Percentiles rank a stretch among this genome's conserved stretches.
These are phyloP conservation scores for Jatropha podagrica DNA, from an alignment of 441 rosid genomes.

Conservation along the genomic window DNA sequence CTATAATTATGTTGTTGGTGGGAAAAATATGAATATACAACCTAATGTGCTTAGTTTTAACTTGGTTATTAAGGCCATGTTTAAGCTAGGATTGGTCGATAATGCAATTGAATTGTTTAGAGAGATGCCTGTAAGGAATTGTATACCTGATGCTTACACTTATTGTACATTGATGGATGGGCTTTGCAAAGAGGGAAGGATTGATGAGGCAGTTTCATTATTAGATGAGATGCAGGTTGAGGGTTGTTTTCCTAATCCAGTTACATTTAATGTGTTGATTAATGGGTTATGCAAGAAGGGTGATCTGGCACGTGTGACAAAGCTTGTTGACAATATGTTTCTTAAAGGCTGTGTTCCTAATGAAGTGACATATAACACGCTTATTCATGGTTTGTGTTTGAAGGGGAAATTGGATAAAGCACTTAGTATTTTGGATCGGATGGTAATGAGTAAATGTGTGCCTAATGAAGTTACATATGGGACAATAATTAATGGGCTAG, in stretches of 20 bases:
- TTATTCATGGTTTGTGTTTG: slow-evolving; percentile 82
- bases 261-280: slow-evolving; percentile 76
- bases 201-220: slow-evolving; percentile 81
- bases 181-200: slow-evolving; percentile 73
- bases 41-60: slow-evolving; percentile 78
- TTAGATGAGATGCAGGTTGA: slow-evolving; percentile 96
- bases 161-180: slow-evolving; percentile 94
- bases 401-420: slow-evolving; percentile 88
- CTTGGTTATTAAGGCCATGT: slow-evolving; percentile 66
- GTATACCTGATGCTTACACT: slow-evolving; percentile 73
- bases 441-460: slow-evolving; percentile 67
- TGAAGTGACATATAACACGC: slow-evolving; percentile 80
- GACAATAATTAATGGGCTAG: slow-evolving; percentile 79
- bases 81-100: slow-evolving; percentile 72
- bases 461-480: slow-evolving; percentile 88
- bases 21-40: slow-evolving; percentile 45
- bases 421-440: slow-evolving; percentile 67
- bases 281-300: slow-evolving; percentile 89
- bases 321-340: slow-evolving; percentile 90
- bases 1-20: slow-evolving; percentile 45
- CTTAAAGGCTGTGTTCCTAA: slow-evolving; percentile 86
- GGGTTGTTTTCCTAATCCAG: slow-evolving; percentile 68
- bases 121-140: slow-evolving; percentile 59
- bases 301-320: slow-evolving; percentile 64
- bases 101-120: slow-evolving; percentile 66